Percentiles rank a stretch among this genome's conserved stretches.
Evolutionary conservation across 2,329 filamentous ascomycete genomes (phyloP).

Genomic region (Corinectria fuckeliana): DNA sequence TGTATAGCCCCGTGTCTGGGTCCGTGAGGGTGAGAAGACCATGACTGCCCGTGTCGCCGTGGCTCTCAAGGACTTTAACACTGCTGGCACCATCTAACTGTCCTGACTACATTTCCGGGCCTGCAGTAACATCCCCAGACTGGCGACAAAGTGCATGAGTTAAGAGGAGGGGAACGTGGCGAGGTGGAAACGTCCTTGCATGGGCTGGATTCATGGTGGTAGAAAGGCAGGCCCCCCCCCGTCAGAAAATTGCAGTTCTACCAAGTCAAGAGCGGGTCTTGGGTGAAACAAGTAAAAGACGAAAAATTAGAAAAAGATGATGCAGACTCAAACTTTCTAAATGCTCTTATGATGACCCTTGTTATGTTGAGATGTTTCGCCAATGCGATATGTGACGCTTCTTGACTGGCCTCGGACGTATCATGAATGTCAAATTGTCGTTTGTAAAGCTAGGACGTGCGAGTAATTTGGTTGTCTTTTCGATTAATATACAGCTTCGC

Average conservation of each 20-base stretch:
- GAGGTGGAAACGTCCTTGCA: neutral
- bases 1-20: conserved; percentile 84
- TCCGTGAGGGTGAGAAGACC: conserved; percentile 95
- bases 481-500: conserved; percentile 29
- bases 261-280: conserved; percentile 25
- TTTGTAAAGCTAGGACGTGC: neutral
- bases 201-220: neutral
- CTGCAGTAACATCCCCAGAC: conserved; percentile 27
- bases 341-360: neutral
- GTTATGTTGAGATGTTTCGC: neutral
- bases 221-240: neutral
- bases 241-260: conserved; percentile 22
- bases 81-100: conserved; percentile 44
- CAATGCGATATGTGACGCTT: neutral
- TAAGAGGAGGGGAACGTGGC: conserved; percentile 19
- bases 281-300: conserved; percentile 36
- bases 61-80: conserved; percentile 91
- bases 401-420: neutral
- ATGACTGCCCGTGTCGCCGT: conserved; percentile 83
- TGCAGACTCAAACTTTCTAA: conserved; percentile 18
- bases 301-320: conserved; percentile 30
- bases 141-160: conserved; percentile 22
- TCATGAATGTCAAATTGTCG: neutral
- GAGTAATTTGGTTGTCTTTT: neutral
- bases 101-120: conserved; percentile 9